Percentiles rank a stretch among this genome's conserved stretches.
Conservation (phyloP, 169 alveolate species). For the Blepharisma undulans region DNA sequence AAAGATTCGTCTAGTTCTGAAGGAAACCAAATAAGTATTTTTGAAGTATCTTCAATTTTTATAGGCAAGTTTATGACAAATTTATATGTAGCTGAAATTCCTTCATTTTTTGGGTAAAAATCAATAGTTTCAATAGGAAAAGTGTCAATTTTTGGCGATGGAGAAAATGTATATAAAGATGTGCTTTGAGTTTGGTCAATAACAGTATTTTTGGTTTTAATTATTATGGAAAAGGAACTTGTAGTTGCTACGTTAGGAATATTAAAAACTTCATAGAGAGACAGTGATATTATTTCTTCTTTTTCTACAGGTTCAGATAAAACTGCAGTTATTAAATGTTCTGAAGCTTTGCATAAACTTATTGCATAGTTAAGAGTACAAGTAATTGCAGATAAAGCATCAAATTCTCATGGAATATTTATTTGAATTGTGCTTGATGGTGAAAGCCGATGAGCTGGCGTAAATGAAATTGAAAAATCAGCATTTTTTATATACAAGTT, state of each 20-base stretch:
- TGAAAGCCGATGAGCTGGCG: neutral
- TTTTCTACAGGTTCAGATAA: neutral
- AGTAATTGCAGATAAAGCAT: neutral
- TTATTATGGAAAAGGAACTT: neutral
- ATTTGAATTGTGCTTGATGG: neutral
- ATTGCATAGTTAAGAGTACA: neutral
- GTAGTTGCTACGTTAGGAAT: neutral
- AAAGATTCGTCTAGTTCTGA: neutral
- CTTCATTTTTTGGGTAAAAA: neutral
- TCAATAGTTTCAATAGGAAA: neutral
- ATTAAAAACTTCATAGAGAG: neutral
- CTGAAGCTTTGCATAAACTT: neutral
- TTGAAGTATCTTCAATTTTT: neutral
- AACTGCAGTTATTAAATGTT: neutral
- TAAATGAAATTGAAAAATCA: neutral
- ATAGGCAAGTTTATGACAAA: neutral
- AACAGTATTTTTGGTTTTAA: neutral
- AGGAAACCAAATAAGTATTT: neutral
- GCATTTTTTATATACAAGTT: neutral
- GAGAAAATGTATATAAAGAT: neutral
- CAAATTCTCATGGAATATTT: neutral
- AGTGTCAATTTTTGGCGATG: neutral
- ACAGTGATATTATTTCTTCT: neutral
- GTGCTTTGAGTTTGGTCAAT: neutral
- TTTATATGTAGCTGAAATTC: neutral